phyloP scores from a whole-genome alignment of 2,329 filamentous ascomycete genomes.

The Ceratocystis harringtonii region DNA sequence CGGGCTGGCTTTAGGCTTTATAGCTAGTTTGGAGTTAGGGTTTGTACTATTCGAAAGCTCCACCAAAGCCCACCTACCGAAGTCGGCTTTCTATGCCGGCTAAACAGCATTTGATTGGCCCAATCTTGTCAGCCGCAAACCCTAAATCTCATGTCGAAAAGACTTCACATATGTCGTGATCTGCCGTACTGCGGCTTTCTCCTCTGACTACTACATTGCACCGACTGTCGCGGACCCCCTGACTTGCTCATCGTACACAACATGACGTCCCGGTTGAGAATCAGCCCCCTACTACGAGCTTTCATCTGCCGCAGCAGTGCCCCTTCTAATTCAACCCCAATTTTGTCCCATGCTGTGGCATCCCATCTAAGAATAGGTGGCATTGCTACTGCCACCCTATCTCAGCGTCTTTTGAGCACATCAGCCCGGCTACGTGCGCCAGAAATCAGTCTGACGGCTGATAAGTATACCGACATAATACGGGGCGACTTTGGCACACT shows the following conservation, averaged over 20 bases:
- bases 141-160: background rate
- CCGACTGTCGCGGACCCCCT: background rate
- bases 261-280: conserved; percentile 10
- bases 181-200: background rate
- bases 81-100: background rate
- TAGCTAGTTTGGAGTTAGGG: no score
- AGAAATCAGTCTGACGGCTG: conserved; percentile 56
- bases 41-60: background rate
- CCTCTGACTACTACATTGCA: background rate
- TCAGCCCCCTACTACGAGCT: conserved; percentile 11
- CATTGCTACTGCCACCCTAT: background rate
- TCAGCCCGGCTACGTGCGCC: conserved; percentile 11
- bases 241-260: background rate
- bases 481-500: conserved; percentile 66
- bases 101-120: background rate
- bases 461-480: conserved; percentile 71
- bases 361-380: background rate
- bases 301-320: background rate
- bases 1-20: no score
- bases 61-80: background rate
- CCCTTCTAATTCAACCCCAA: background rate
- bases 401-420: background rate
- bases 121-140: background rate
- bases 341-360: background rate
- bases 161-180: background rate